Evolutionary conservation across 2,329 filamentous ascomycete species (phyloP).

Genomic region (Cladosporium sp.): DNA sequence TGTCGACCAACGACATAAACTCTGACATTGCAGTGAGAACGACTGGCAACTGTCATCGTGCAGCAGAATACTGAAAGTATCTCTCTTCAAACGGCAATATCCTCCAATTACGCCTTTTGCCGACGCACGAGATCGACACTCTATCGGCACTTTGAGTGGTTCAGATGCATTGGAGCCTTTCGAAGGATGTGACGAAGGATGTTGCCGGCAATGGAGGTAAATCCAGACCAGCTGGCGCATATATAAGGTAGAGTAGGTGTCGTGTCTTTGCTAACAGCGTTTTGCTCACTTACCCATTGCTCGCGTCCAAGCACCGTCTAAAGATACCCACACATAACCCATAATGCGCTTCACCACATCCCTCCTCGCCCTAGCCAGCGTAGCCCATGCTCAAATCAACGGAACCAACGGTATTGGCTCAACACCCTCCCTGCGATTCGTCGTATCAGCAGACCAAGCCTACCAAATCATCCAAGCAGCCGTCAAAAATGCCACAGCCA

Average conservation of each 20-base stretch:
- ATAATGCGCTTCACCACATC: neutral
- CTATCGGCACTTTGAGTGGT: neutral
- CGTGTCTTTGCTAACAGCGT: neutral
- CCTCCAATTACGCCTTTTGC: neutral
- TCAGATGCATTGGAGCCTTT: neutral
- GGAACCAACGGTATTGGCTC: conserved; percentile 28
- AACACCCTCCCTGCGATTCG: conserved; percentile 26
- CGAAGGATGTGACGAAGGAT: neutral
- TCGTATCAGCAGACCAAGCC: conserved; percentile 28
- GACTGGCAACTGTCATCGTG: neutral
- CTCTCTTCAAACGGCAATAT: neutral
- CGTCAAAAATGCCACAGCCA: conserved; percentile 19
- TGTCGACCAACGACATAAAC: neutral
- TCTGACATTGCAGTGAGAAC: neutral
- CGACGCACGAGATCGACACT: neutral
- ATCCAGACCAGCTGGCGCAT: neutral
- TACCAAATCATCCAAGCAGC: conserved; percentile 27
- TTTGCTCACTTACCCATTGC: neutral
- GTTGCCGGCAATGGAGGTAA: neutral
- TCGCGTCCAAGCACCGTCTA: neutral
- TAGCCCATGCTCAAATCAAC: conserved; percentile 1
- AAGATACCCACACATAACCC: neutral
- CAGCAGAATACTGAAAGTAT: neutral
- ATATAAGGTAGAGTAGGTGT: neutral
- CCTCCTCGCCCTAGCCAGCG: neutral